Percentiles rank a stretch among this genome's conserved stretches.
Evolutionary conservation across 345 rosid genomes (phyloP).

Genomic region (Laguncularia racemosa): DNA sequence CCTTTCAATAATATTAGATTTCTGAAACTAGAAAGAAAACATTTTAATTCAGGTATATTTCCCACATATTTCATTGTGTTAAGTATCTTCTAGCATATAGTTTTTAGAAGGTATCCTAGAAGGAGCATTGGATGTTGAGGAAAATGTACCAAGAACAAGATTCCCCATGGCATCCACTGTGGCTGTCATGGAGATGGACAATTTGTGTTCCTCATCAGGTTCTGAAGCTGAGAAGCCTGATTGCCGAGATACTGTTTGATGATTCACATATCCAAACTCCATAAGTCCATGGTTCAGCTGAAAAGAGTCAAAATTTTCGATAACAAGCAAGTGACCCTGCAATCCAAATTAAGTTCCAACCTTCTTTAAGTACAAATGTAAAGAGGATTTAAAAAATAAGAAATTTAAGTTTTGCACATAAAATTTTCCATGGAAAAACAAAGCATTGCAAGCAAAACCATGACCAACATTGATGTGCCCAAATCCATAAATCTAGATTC

Average conservation of each 20-base stretch:
- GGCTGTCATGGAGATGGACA: slow-evolving; percentile 84
- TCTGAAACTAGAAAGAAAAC: no score
- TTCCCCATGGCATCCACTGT: slow-evolving; percentile 66
- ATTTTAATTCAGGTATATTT: no score
- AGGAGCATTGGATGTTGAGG: no score
- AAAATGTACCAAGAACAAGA: slow-evolving; percentile 66
- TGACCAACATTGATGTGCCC: no score
- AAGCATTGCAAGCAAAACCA: no score
- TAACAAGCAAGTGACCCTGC: slow-evolving; percentile 86
- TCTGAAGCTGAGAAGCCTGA: slow-evolving; percentile 23
- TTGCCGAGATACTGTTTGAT: slow-evolving; percentile 20
- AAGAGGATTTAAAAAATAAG: no score
- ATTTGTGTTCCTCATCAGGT: slow-evolving; percentile 26
- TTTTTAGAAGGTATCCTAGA: no score
- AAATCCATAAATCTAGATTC: no score
- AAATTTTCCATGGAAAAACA: no score
- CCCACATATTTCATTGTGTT: no score
- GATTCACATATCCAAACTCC: slow-evolving; percentile 69
- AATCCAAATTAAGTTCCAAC: slow-evolving; percentile 7
- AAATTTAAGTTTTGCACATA: background rate
- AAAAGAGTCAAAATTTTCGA: slow-evolving; percentile 55
- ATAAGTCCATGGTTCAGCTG: slow-evolving; percentile 73
- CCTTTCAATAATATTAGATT: no score
- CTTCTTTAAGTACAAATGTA: background rate
- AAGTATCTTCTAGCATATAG: no score